Percentiles rank a stretch among this genome's conserved stretches.
Evolutionary conservation across 495 filamentous ascomycete genomes (phyloP).

Genomic region (Penicillium robsamsonii): DNA sequence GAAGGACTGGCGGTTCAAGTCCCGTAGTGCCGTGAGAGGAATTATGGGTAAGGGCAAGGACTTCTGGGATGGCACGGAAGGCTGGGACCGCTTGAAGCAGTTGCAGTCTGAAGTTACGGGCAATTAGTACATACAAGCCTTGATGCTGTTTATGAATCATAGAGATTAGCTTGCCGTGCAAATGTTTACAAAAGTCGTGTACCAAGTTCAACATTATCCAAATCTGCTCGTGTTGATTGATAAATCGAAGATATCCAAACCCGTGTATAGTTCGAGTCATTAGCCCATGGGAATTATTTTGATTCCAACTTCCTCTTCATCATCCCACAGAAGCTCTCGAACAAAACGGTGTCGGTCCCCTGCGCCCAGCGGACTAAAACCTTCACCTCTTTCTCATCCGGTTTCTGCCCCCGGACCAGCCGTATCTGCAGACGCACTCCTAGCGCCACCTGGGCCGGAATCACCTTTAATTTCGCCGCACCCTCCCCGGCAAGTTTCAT

Average conservation of each 20-base stretch:
- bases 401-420: constrained; percentile 24
- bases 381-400: constrained; percentile 23
- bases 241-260: not conserved
- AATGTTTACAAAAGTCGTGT: constrained; percentile 3
- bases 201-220: constrained; percentile 1
- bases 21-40: constrained; percentile 73
- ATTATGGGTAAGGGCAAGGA: constrained; percentile 81
- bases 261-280: not conserved
- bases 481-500: constrained; percentile 32
- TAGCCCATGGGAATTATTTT: not conserved
- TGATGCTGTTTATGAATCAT: constrained; percentile 8
- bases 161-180: not conserved
- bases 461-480: constrained; percentile 27
- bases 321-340: constrained; percentile 88
- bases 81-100: constrained; percentile 63
- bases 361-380: constrained; percentile 70
- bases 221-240: not conserved
- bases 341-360: constrained; percentile 70
- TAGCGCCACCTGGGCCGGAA: constrained; percentile 31
- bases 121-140: constrained; percentile 24
- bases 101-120: constrained; percentile 42
- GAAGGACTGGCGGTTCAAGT: constrained; percentile 80
- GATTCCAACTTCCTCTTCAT: constrained; percentile 55
- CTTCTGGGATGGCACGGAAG: constrained; percentile 73
- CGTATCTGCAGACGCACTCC: constrained; percentile 48